phyloP scores from a whole-genome alignment of 140 eudicot genomes.

The Erigeron philadelphicus region DNA sequence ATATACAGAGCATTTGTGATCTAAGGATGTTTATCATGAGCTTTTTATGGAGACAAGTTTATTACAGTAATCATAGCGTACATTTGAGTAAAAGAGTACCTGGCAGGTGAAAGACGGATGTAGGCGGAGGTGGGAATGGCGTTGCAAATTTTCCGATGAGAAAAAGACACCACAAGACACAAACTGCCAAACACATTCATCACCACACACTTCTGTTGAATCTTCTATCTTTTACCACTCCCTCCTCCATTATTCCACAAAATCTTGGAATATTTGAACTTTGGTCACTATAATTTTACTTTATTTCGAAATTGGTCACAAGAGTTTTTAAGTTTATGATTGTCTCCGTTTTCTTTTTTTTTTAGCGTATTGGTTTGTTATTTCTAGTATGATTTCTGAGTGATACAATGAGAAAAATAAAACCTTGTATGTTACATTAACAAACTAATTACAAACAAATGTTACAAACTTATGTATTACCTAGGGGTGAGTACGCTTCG shows the following conservation, averaged over 20 bases:
- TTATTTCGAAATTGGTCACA: conserved; percentile 8
- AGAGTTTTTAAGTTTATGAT: conserved; percentile 16
- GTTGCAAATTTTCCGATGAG: conserved; percentile 22
- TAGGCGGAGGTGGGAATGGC: conserved; percentile 11
- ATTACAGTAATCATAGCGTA: too few species aligned
- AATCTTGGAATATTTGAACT: not conserved
- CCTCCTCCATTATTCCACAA: conserved; percentile 21
- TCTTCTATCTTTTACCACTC: conserved; percentile 17
- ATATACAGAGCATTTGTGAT: not conserved
- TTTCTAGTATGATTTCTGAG: too few species aligned
- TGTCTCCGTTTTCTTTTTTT: not conserved
- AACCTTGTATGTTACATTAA: too few species aligned
- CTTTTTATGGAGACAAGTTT: too few species aligned
- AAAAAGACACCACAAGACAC: conserved; percentile 10
- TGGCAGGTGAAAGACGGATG: not conserved
- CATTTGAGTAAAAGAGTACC: not conserved
- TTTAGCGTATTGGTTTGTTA: not conserved
- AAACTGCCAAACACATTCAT: conserved; percentile 15
- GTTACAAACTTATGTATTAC: too few species aligned
- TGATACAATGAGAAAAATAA: too few species aligned
- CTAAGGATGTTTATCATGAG: too few species aligned
- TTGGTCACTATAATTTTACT: conserved; percentile 13
- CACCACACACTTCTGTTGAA: conserved; percentile 24
- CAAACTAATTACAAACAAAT: too few species aligned
- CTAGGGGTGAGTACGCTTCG: too few species aligned